A percentile compares a stretch with the other conserved stretches of the same genome.
Evolutionary conservation across 108 stramenopile species (phyloP).

Genomic region (Nitzschia sp.): DNA sequence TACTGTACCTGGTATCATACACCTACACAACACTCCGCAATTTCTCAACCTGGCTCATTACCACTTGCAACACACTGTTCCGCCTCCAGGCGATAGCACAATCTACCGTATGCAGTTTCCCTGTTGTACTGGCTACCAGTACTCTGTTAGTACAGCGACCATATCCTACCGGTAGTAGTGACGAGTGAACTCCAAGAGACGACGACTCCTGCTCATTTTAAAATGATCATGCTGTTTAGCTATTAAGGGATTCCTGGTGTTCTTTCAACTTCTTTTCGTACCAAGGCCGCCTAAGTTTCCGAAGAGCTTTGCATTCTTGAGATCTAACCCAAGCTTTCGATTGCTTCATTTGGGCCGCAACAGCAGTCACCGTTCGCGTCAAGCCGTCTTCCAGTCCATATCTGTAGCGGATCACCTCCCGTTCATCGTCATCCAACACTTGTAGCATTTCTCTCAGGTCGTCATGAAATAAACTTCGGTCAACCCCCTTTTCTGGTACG

Average conservation of each 20-base stretch:
- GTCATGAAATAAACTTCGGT: constrained; percentile 70
- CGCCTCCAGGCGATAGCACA: too few relatives aligned
- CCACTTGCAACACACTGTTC: too few relatives aligned
- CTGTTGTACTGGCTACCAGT: too few relatives aligned
- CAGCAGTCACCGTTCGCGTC: constrained; percentile 82
- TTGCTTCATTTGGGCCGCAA: constrained; percentile 77
- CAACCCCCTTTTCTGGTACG: constrained; percentile 66
- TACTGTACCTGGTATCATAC: too few relatives aligned
- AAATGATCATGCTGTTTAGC: too few relatives aligned
- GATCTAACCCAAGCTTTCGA: constrained; percentile 87
- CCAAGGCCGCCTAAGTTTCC: constrained; percentile 88
- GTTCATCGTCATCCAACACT: constrained; percentile 77
- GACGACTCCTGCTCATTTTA: too few relatives aligned
- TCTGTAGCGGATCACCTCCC: constrained; percentile 64
- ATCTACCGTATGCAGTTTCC: too few relatives aligned
- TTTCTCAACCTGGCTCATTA: too few relatives aligned
- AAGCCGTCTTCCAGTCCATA: constrained; percentile 88
- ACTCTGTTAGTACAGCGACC: too few relatives aligned
- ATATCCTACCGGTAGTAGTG: too few relatives aligned
- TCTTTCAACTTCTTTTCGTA: constrained; percentile 88
- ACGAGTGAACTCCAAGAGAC: too few relatives aligned
- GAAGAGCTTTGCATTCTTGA: constrained; percentile 84
- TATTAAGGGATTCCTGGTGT: constrained; percentile 66
- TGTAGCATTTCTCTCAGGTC: constrained; percentile 84
- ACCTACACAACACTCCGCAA: too few relatives aligned